Evolutionary conservation across 2,329 filamentous ascomycete genomes (phyloP), one percentile per base, ranked within the genome.

Genomic region (Fusarium verticillioides): DNA sequence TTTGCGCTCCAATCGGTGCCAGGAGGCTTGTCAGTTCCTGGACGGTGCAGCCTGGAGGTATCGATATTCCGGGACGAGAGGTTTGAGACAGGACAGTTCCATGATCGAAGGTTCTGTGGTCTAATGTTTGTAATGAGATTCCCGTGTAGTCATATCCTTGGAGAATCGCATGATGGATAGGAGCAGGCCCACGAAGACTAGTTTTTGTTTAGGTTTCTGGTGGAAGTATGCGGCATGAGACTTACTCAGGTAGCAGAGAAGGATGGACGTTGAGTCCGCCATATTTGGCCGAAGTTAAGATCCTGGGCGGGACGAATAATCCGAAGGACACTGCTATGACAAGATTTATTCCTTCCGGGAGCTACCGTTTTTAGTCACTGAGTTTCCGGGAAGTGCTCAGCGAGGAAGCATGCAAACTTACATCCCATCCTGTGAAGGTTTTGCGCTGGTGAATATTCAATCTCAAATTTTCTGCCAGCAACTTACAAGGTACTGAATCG

Each of bases 301-400:
- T 90, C 9, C 94, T 88, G 2, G 88, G 87, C 2, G 96, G 96
- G 2, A 99, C 91, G 69, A 98, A 92, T 12, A 97, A 88, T 7
- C 96, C 96, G 82, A 98, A 99, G 1, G 96, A 98, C 9, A 98
- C 96, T 53, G 95, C 95, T 50, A 98, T 86, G 75, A 99, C 88
- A 66, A 99, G 85, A 80, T 98, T 95, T 74, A 91, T 90, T 7
- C 84, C 78, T 47, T 79, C 78, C 0, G 92, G 91, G 39, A 91
- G 87, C 87, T 92, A 73, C 34, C 26, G 16, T 21, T 39, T 36
- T 69, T 39, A 77, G 69, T 50, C 34, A 57, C 18, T 23, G 18
- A 19, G 21, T 40, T 47, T 19, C n/a, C 21, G 23, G 42, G 15
- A 30, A 9, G 50, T 26, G 42, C n/a, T 16, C 34, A 39, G 18